Evolutionary conservation across 129 eudicot species (phyloP).

Genomic region (Artemisia tridentata): DNA sequence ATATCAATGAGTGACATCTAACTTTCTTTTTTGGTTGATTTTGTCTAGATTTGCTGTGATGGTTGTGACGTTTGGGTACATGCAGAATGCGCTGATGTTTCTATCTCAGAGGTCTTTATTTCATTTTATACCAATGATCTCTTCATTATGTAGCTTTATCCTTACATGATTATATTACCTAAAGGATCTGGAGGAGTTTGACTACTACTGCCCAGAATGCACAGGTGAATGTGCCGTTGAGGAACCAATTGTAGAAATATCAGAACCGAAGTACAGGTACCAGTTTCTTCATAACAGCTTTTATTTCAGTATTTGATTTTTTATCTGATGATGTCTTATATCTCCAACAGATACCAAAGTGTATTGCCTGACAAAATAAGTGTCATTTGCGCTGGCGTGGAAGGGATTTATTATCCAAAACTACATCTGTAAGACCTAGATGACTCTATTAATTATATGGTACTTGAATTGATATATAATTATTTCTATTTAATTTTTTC

Average conservation of each 20-base stretch:
- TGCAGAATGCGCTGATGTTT: slow-evolving; percentile 78
- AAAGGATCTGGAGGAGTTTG: slow-evolving; percentile 55
- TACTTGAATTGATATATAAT: background rate
- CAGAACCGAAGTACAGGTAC: slow-evolving; percentile 46
- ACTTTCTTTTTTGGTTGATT: background rate
- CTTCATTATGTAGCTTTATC: slow-evolving; percentile 3
- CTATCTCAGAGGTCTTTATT: slow-evolving; percentile 65
- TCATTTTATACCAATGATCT: slow-evolving; percentile 7
- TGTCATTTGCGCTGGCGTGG: slow-evolving; percentile 82
- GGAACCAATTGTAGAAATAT: slow-evolving; percentile 24
- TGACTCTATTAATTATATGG: background rate
- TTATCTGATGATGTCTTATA: slow-evolving; percentile 9
- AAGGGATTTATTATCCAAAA: slow-evolving; percentile 67
- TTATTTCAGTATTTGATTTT: background rate
- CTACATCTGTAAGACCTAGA: slow-evolving; percentile 61
- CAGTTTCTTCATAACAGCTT: slow-evolving; percentile 4
- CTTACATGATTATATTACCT: slow-evolving; percentile 17
- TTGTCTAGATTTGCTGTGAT: slow-evolving; percentile 81
- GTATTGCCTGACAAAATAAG: slow-evolving; percentile 56
- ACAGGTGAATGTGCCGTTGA: slow-evolving; percentile 39
- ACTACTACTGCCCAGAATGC: slow-evolving; percentile 90
- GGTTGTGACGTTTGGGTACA: slow-evolving; percentile 99
- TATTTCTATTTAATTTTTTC: slow-evolving; percentile 13
- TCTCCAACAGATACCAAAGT: slow-evolving; percentile 38
- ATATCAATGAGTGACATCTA: background rate